A percentile compares a stretch with the other conserved stretches of the same genome.
phyloP scores from a whole-genome alignment of 371 early-diverging fungal genomes.

The Gilbertella persicaria region DNA sequence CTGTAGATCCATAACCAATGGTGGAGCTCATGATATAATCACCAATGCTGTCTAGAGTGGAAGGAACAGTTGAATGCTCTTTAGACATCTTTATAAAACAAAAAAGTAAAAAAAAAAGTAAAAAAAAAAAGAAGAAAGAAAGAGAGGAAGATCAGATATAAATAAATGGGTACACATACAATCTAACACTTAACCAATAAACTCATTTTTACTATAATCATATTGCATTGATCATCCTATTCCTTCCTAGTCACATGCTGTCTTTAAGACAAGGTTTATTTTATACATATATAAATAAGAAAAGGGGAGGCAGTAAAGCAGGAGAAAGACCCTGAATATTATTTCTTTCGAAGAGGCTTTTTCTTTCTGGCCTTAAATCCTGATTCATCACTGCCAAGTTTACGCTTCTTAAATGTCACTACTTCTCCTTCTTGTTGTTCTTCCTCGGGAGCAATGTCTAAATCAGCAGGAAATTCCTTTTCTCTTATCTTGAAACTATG shows the following conservation, averaged over 20 bases:
- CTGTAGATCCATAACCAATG: constrained; percentile 45
- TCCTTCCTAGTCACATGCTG: too few relatives aligned
- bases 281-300: too few relatives aligned
- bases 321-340: too few relatives aligned
- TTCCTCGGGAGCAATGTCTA: constrained; percentile 12
- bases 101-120: not conserved
- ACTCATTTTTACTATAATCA: too few relatives aligned
- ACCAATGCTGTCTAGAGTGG: constrained; percentile 13
- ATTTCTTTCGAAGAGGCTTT: constrained; percentile 26
- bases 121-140: constrained; percentile 2
- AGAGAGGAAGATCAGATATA: too few relatives aligned
- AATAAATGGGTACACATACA: too few relatives aligned
- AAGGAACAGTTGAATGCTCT: not conserved
- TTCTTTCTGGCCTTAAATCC: constrained; percentile 22
- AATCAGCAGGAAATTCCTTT: constrained; percentile 45
- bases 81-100: not conserved
- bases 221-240: too few relatives aligned
- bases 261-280: too few relatives aligned
- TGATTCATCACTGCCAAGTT: constrained; percentile 14
- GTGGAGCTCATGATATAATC: constrained; percentile 34
- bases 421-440: constrained; percentile 13
- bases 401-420: constrained; percentile 60
- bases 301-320: too few relatives aligned
- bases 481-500: constrained; percentile 56
- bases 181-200: too few relatives aligned